Base-by-base conservation (phyloP, 176 grass and related monocot species). In the Oryza officinalis region DNA sequence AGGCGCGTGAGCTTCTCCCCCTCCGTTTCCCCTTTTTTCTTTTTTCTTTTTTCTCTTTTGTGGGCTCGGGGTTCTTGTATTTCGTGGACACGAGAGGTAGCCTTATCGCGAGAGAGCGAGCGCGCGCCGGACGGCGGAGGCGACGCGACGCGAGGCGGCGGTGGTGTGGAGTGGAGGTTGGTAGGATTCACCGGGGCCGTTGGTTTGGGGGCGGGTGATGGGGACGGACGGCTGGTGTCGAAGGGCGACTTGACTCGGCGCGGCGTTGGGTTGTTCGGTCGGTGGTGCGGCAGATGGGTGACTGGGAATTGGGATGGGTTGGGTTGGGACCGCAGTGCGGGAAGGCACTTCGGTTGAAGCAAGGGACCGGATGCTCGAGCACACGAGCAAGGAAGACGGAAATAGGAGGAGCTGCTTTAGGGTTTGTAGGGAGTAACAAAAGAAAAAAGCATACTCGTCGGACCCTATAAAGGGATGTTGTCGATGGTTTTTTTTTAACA, bases 31-130 rank as follows among this genome's bases (percentile, higher is more conserved):
- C 26, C 15, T 11, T 5, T 2, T 17, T 57, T 71, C 28, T 13
- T 13, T 74, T 27, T 69, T 43, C 7, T 14, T 15, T 47, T 52
- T 5, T 8, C 26, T 22, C 4, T 11, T 52, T 1, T 44, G 65
- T 65, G 83, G 83, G 66, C 45, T 87, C 49, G 30, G 30, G 35
- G 67, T 83, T 5, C 10, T 23, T 28, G 8, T 11, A 69, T 78
- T 64, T 63, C 83, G 89, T 90, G 89, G 89, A 63, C 89, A 70
- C 80, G 80, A 44, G 50, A 1, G 33, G 84, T 4, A 87, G 84
- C 89, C 89, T 90, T 87, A 90, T 90, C 88, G 65, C 61, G 67
- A 83, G 78, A 28, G 64, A 79, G 79, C 54, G 65, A 30, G 52
- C 67, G 79, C 57, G 18, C 50, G n/a, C 60, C 23, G 25, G 43